These are phyloP conservation scores for Chaetomiaceae sp. DNA, from an alignment of 2,329 filamentous ascomycete genomes.

Conservation along the genomic window DNA sequence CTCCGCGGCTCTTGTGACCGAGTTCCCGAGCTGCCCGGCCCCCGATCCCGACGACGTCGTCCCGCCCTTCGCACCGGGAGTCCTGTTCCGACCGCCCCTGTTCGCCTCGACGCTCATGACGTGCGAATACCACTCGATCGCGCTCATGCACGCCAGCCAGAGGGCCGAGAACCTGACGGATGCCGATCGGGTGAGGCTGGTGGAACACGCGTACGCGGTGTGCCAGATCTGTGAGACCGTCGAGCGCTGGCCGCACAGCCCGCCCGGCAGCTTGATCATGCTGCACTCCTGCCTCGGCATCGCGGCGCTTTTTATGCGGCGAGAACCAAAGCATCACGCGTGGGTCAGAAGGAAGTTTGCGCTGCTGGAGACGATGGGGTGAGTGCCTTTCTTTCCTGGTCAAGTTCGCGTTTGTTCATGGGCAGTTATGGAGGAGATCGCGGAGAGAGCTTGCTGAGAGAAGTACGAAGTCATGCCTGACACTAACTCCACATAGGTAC, in stretches of 20 bases:
- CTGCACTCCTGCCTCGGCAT: conserved; percentile 73
- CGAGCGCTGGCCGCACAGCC: conserved; percentile 62
- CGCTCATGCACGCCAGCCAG: conserved; percentile 76
- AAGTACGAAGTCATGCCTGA: too few relatives aligned
- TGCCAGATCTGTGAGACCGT: conserved; percentile 78
- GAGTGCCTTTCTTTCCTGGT: conserved; percentile 32
- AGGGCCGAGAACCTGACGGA: conserved; percentile 51
- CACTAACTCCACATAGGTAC: too few relatives aligned
- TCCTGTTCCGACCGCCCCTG: conserved; percentile 63
- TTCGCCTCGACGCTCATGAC: conserved; percentile 69
- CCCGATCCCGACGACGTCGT: conserved; percentile 61
- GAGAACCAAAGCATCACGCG: conserved; percentile 62
- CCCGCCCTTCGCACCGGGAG: conserved; percentile 62
- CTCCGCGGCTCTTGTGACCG: conserved; percentile 54
- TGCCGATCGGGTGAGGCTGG: conserved; percentile 48
- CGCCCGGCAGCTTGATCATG: conserved; percentile 63
- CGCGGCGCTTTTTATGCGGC: conserved; percentile 71
- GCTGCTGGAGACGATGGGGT: conserved; percentile 72
- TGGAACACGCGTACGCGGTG: conserved; percentile 58
- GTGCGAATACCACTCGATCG: conserved; percentile 72
- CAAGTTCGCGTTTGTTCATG: too few relatives aligned
- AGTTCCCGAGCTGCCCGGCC: conserved; percentile 51
- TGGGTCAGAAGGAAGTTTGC: conserved; percentile 80
- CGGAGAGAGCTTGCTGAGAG: too few relatives aligned
- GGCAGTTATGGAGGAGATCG: too few relatives aligned